A percentile compares a stretch with the other conserved stretches of the same genome.
Conservation (phyloP, 1,284 basidiomycete genomes). For the Boletus semigastroideus region DNA sequence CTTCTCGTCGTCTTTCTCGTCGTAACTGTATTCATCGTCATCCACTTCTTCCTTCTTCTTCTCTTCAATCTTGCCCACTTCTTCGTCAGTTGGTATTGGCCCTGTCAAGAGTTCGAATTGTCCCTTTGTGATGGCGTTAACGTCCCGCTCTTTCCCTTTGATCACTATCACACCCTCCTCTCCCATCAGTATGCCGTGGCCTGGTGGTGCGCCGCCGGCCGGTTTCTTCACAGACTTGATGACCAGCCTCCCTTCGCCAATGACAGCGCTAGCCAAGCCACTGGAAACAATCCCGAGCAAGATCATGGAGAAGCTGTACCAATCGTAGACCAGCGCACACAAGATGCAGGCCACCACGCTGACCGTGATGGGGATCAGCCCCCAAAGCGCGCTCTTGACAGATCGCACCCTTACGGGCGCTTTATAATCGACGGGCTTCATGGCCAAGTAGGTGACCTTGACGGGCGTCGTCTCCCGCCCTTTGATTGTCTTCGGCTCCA, state of each 20-base stretch:
- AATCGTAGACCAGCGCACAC: slow-evolving; percentile 24
- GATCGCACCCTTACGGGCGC: not conserved
- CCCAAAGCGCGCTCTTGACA: slow-evolving; percentile 14
- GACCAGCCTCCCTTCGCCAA: slow-evolving; percentile 19
- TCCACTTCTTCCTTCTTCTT: not conserved
- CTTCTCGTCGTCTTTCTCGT: not conserved
- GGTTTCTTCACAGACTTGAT: slow-evolving; percentile 9
- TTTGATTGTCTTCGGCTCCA: not conserved
- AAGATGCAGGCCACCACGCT: slow-evolving; percentile 23
- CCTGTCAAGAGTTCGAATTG: slow-evolving; percentile 15
- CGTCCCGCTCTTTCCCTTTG: slow-evolving; percentile 29
- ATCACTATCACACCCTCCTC: slow-evolving; percentile 18
- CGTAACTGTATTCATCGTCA: not conserved
- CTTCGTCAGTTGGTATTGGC: not conserved
- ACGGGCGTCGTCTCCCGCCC: not conserved
- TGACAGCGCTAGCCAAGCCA: slow-evolving; percentile 21
- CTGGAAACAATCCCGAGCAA: slow-evolving; percentile 32
- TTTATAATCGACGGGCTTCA: slow-evolving; percentile 7
- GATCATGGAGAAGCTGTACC: slow-evolving; percentile 30
- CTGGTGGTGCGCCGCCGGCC: slow-evolving; percentile 17
- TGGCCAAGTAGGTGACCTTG: slow-evolving; percentile 21
- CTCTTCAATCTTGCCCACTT: not conserved
- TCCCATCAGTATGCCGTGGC: slow-evolving; percentile 20
- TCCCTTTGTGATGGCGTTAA: slow-evolving; percentile 32
- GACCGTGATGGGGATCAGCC: slow-evolving; percentile 21